phyloP scores from a whole-genome alignment of 768 basidiomycete species.

The Phaeolepiota aurea region DNA sequence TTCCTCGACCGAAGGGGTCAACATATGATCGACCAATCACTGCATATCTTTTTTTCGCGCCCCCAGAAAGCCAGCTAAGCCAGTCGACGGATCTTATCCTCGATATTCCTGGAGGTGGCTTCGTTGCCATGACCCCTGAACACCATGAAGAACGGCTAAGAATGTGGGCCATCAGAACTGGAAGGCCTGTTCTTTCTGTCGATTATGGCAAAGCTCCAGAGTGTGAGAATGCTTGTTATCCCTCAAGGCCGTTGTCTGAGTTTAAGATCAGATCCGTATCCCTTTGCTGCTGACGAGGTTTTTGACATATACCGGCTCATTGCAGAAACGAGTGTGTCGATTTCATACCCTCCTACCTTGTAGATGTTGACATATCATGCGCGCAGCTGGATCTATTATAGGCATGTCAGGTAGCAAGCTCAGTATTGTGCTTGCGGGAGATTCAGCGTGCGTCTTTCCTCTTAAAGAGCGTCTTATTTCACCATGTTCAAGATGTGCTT shows the following conservation, averaged over 20 bases:
- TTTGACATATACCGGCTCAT: constrained; percentile 85
- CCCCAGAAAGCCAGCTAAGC: constrained; percentile 53
- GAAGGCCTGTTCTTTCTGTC: constrained; percentile 74
- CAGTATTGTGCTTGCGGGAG: constrained; percentile 77
- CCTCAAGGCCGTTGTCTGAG: neutral
- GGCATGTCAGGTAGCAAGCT: constrained; percentile 85
- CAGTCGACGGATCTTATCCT: constrained; percentile 74
- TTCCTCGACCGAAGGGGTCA: constrained; percentile 74
- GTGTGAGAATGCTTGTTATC: constrained; percentile 36
- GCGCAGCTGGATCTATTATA: constrained; percentile 57
- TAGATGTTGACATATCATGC: constrained; percentile 3
- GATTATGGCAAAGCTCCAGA: constrained; percentile 98
- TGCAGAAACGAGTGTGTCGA: constrained; percentile 51
- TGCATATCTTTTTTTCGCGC: constrained; percentile 75
- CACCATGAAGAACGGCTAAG: constrained; percentile 94
- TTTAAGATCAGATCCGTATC: constrained; percentile 73
- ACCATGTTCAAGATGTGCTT: constrained; percentile 7
- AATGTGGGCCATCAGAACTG: constrained; percentile 74
- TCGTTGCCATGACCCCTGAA: constrained; percentile 91
- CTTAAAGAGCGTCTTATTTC: constrained; percentile 8
- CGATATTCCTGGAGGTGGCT: constrained; percentile 94
- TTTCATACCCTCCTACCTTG: neutral
- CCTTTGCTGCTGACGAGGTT: constrained; percentile 91
- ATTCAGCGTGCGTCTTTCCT: constrained; percentile 78
- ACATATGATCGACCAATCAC: constrained; percentile 77